Base-by-base conservation (phyloP, 345 rosid species). In the Arabidopsis suecica region DNA sequence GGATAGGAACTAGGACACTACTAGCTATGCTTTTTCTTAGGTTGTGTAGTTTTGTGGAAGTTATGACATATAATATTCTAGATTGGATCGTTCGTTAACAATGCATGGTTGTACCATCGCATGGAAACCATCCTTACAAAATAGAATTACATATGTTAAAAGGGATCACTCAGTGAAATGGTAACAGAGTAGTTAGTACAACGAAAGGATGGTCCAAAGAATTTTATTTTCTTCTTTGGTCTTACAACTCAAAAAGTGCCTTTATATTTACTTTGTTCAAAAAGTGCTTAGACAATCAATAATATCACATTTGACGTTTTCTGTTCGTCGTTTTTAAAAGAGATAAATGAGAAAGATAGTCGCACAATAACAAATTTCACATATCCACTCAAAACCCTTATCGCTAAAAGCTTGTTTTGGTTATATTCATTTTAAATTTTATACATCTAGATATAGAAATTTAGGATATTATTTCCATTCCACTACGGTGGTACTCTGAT, bases 231-330 rank as follows among this genome's bases (percentile, higher is more conserved):
- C 62, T 69, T 54, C 36, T 37, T 73, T 62, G 59, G 36, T 54
- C 51, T 42, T 61, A 54, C 44, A 57, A 69, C 71, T 69, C 65
- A 55, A 41, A 76, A 69, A 62, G 75, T 69, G 1, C 53, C 75
- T 76, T 63, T 76, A 54, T 76, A 54, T 44, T 76, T 61, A 69
- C 80, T 76, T 69, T 76, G 60, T 12, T 42, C 65, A 36, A 69
- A 69, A 76, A 47, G 50, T 69, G 11, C 28, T 37, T 55, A 34
- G 28, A 7, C 50, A 50, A 45, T 70, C 75, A 77, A 61, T 76
- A 69, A 69, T 76, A 45, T 77, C 75, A 77, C 45, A 77, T 55
- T 77, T 77, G 70, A 63, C 71, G 75, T 76, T 69, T 69, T 76
- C 41, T 76, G 36, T 63, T 63, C 80, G 75, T 62, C 75, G 75